These are phyloP conservation scores for Eutypa lata DNA, from an alignment of 2,329 filamentous ascomycete genomes.

Conservation along the genomic window DNA sequence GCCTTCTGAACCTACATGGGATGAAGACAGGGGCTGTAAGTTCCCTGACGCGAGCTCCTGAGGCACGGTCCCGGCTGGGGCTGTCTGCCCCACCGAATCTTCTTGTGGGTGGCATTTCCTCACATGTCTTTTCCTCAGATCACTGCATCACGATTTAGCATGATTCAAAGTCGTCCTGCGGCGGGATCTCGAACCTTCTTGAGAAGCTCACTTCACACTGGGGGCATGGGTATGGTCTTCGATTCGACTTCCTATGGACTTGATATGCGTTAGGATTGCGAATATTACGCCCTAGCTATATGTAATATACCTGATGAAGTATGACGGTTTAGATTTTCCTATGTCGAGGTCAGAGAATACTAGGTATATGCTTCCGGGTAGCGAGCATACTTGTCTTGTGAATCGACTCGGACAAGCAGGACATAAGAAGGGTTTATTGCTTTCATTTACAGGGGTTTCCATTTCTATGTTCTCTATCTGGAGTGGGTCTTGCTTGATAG, in stretches of 20 bases:
- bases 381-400: conserved; percentile 6
- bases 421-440: conserved; percentile 7
- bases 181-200: conserved; percentile 3
- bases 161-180: not conserved
- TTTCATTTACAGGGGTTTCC: not conserved
- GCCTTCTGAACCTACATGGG: not conserved
- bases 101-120: conserved; percentile 6
- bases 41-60: not conserved
- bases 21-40: not conserved
- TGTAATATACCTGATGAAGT: not conserved
- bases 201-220: conserved; percentile 10
- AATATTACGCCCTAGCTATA: not conserved
- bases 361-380: not conserved
- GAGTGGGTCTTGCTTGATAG: too few relatives aligned
- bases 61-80: not conserved
- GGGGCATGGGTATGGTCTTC: conserved; percentile 21
- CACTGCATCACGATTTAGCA: conserved; percentile 1
- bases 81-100: not conserved
- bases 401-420: conserved; percentile 9
- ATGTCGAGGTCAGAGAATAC: not conserved
- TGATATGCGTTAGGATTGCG: conserved; percentile 1
- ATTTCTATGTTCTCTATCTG: not conserved
- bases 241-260: conserved; percentile 16
- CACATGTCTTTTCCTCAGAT: conserved; percentile 8
- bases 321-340: conserved; percentile 4